Evolutionary conservation across 768 basidiomycete species (phyloP).

Genomic region (Agrocybe praecox): DNA sequence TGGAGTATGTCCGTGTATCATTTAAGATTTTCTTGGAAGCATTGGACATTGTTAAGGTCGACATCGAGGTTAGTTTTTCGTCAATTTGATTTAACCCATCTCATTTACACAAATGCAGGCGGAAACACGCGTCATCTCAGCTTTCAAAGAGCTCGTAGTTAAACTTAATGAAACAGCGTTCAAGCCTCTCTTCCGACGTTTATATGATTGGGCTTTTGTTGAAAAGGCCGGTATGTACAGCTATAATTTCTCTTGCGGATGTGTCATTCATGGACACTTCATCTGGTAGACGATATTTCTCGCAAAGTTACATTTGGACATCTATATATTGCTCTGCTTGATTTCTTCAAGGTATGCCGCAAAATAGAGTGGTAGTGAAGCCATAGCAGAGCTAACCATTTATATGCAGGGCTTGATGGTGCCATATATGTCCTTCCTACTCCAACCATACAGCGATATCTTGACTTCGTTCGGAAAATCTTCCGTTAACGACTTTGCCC

Average conservation of each 20-base stretch:
- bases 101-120: slow-evolving; percentile 36
- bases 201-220: slow-evolving; percentile 95
- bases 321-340: slow-evolving; percentile 71
- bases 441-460: slow-evolving; percentile 66
- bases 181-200: slow-evolving; percentile 85
- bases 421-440: slow-evolving; percentile 83
- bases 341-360: slow-evolving; percentile 82
- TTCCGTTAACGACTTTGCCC: slow-evolving; percentile 32
- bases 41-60: slow-evolving; percentile 56
- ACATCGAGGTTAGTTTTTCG: slow-evolving; percentile 14
- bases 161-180: slow-evolving; percentile 94
- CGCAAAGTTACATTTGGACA: slow-evolving; percentile 76
- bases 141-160: slow-evolving; percentile 88
- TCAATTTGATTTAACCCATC: background rate
- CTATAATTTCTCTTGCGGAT: background rate
- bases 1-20: slow-evolving; percentile 63
- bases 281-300: slow-evolving; percentile 31
- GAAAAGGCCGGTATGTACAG: slow-evolving; percentile 46
- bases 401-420: slow-evolving; percentile 74
- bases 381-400: background rate
- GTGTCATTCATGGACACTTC: background rate
- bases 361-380: background rate
- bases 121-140: slow-evolving; percentile 56
- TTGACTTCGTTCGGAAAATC: slow-evolving; percentile 51
- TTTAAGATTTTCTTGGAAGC: slow-evolving; percentile 83